Conservation (phyloP, 1,284 basidiomycete genomes). For the Leccinum fallax region DNA sequence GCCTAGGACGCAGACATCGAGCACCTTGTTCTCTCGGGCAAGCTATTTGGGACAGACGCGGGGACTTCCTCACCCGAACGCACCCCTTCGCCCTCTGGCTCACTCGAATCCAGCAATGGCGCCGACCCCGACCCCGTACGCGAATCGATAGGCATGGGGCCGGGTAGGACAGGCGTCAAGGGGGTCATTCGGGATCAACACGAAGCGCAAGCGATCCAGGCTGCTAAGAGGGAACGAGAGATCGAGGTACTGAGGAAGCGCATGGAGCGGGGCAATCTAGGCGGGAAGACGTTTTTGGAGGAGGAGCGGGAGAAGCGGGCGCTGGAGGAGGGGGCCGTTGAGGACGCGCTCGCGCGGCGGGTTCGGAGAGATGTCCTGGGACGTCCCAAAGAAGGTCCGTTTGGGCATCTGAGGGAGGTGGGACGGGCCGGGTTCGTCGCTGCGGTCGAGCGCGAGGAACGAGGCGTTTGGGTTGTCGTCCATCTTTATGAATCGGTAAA, state of each 20-base stretch:
- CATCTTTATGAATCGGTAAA: conserved; percentile 84
- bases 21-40: conserved; percentile 76
- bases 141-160: conserved; percentile 76
- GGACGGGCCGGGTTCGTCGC: conserved; percentile 71
- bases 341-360: conserved; percentile 1
- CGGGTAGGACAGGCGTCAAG: conserved; percentile 81
- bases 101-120: conserved; percentile 24
- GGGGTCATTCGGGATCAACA: conserved; percentile 79
- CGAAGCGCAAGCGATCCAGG: conserved; percentile 60
- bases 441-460: conserved; percentile 75
- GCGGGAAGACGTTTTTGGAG: conserved; percentile 69
- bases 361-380: conserved; percentile 46
- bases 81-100: conserved; percentile 54
- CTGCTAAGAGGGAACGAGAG: conserved; percentile 51
- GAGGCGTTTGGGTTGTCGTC: conserved; percentile 74
- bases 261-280: conserved; percentile 64
- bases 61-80: conserved; percentile 48
- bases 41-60: conserved; percentile 59
- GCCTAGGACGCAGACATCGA: conserved; percentile 61
- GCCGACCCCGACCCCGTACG: conserved; percentile 28
- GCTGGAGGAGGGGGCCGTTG: conserved; percentile 23
- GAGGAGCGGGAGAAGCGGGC: conserved; percentile 64
- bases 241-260: conserved; percentile 50
- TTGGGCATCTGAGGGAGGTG: conserved; percentile 83
- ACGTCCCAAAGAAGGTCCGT: conserved; percentile 53